Base-by-base conservation (phyloP, 805 yeast genomes). In the Tetrapisispora namnaoensis region DNA sequence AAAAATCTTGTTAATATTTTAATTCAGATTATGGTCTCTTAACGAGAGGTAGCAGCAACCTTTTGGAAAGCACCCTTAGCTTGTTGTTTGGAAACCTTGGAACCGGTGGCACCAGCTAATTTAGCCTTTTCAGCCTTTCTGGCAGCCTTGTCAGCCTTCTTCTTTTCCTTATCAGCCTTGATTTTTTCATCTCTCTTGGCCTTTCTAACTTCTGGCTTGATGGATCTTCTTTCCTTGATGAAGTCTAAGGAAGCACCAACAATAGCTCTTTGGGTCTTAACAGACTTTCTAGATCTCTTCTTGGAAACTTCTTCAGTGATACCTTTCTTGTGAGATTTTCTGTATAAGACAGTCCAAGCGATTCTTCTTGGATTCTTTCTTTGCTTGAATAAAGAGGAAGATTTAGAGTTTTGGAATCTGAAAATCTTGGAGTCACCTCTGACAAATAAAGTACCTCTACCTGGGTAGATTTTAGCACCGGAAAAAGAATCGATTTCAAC, bases 311-410 rank as follows among this genome's bases (percentile, higher is more conserved):
- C 99, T 82, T 93, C 99, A 70, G 96, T 83, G 73, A 91, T 82
- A 80, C 99, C 99, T 81, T 93, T 93, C 86, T 88, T 89, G 95
- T 93, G 98, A 80, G 91, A 96, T 79, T 95, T 87, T 84, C 99
- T 91, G 91, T 79, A 93, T 69, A 93, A 82, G 70, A 91, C 97
- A 63, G 99, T 93, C 99, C 99, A 93, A 60, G 98, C 83, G 73
- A 93, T 83, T 83, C 96, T 86, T 84, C 99, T 90, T 79, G 99
- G 99, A 90, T 93, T 93, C 95, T 93, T 93, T 85, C 97, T 89
- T 82, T 93, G 99, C 72, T 83, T 82, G 93, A 93, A 93, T 70
- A 93, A 84, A 72, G 98, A 89, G 69, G 95, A 91, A 71, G 95
- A 82, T 79, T 93, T 93, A 66, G 97, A 86, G 75, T 86, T 82